Conservation (phyloP, 2,329 filamentous ascomycete genomes). For the Colletotrichum costaricense region DNA sequence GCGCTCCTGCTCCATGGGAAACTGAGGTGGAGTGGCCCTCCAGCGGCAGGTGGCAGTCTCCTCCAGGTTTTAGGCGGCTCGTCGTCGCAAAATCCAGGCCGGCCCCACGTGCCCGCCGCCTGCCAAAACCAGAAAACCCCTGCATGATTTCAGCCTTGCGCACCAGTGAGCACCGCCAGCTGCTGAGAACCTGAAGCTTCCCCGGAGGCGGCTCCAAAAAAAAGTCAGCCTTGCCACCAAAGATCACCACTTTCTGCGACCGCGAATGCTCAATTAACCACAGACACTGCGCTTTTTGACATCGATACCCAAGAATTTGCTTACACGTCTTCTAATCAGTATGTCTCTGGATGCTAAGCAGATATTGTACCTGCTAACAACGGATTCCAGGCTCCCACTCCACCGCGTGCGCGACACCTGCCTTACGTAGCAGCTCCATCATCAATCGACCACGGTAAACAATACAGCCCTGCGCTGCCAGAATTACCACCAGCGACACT, state of each 20-base stretch:
- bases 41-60: background rate
- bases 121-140: conserved; percentile 29
- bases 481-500: background rate
- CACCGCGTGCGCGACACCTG: background rate
- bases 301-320: background rate
- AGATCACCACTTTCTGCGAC: conserved; percentile 7
- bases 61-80: background rate
- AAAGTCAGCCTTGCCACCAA: conserved; percentile 34
- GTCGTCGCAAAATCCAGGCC: conserved; percentile 9
- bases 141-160: conserved; percentile 36
- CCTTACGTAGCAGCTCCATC: background rate
- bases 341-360: background rate
- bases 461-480: background rate
- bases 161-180: conserved; percentile 11
- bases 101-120: conserved; percentile 27
- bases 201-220: background rate
- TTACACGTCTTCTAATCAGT: background rate
- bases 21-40: background rate
- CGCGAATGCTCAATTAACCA: conserved; percentile 20
- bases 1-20: background rate
- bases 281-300: background rate
- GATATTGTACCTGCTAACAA: background rate
- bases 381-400: background rate
- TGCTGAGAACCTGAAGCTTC: conserved; percentile 11
- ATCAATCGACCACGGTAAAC: background rate